Evolutionary conservation across 2,329 filamentous ascomycete genomes (phyloP), one percentile per base, ranked within the genome.

Genomic region (Monosporascus sp.): DNA sequence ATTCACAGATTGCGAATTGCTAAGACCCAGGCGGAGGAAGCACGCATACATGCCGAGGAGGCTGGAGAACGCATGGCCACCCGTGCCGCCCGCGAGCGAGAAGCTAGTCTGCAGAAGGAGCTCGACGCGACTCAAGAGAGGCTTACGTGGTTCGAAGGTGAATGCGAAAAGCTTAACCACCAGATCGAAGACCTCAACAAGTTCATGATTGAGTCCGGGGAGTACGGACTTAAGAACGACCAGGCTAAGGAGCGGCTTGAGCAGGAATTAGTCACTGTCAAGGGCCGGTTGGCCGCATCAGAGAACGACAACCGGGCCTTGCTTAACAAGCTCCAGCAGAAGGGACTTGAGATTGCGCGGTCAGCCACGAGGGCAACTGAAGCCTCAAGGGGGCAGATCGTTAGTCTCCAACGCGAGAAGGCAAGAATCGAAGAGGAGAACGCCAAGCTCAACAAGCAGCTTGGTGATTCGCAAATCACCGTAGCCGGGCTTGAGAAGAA

Each of bases 261-360:
- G 69, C 84, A 91, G 22, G 94, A 99, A 68, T 79, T 97, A 7
- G 87, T 90, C 22, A 97, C 93, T 1, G 83, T 97, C 61, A 96
- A 94, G 69, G 92, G 92, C 55, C 87, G 93, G 22, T 77, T 99
- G 41, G 81, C 87, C 7, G 94, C 93, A 24, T 97, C 93, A 0
- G 93, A 99, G 69, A 97, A 97, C 63, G 93, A 97, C 72, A 97
- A 97, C 65, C 87, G 91, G 50, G 87, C 91, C 5, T 77, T 99
- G n/a, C 80, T 97, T 60, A 97, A 97, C 74, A 97, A 97, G 72
- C 80, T 99, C 19, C 93, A 97, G 65, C 93, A 97, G 65, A 97
- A 97, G 76, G 94, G 95, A 31, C 80, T 99, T 7, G 93, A 99
- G 67, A 95, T 99, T 69, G 93, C 93, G 41, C 84, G 94, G 46